Percentiles rank a stretch among this genome's conserved stretches.
phyloP scores from a whole-genome alignment of 306 rosid species.

The Quercus alba region DNA sequence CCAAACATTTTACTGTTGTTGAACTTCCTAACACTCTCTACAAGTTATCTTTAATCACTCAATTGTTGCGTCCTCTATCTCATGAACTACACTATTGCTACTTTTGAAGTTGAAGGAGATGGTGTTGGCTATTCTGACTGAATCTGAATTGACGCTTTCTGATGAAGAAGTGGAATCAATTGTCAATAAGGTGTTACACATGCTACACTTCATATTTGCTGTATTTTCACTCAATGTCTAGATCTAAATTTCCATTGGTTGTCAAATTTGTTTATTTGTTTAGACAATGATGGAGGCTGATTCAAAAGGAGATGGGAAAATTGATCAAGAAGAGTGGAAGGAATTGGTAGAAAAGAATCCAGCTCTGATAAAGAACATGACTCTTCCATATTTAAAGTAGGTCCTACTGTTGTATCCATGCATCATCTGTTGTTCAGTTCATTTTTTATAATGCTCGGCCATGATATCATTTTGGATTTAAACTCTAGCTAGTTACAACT shows the following conservation, averaged over 20 bases:
- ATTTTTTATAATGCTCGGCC: not conserved
- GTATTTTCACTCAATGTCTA: not conserved
- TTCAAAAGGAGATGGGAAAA: conserved; percentile 65
- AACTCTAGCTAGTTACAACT: not conserved
- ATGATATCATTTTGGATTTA: not conserved
- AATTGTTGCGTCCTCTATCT: not conserved
- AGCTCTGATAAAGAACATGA: conserved; percentile 64
- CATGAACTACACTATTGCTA: not conserved
- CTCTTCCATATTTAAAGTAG: conserved; percentile 68
- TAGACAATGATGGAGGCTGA: conserved; percentile 69
- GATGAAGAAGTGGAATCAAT: conserved; percentile 58
- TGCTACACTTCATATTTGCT: not conserved
- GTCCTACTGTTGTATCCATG: conserved; percentile 6
- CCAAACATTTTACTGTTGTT: not conserved
- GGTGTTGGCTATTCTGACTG: conserved; percentile 63
- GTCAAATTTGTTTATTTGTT: not conserved
- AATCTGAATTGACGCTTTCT: conserved; percentile 47
- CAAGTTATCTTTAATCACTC: not conserved
- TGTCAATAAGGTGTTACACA: conserved; percentile 52
- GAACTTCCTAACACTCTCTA: not conserved
- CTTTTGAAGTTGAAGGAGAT: conserved; percentile 65
- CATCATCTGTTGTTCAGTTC: not conserved
- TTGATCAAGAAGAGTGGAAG: conserved; percentile 68
- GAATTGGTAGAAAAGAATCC: conserved; percentile 52
- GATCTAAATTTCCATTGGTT: not conserved